phyloP scores from a whole-genome alignment of 2,329 filamentous ascomycete genomes.

The Calonectria fujianensis region DNA sequence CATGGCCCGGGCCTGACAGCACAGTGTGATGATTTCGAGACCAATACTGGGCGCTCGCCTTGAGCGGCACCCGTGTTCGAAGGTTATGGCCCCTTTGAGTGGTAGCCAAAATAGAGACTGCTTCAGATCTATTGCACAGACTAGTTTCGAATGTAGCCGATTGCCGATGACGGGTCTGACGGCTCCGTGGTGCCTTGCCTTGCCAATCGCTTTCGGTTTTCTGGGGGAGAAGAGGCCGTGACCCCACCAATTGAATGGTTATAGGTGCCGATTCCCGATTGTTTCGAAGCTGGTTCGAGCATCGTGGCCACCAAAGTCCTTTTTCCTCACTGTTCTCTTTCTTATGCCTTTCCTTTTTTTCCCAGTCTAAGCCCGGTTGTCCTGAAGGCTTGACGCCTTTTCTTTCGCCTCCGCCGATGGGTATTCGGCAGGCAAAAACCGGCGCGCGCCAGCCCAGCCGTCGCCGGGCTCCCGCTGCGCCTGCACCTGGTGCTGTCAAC shows the following conservation, averaged over 20 bases:
- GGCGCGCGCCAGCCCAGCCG: too few species aligned
- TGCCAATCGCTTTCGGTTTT: conserved; percentile 1
- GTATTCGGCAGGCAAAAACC: background rate
- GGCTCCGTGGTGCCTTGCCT: background rate
- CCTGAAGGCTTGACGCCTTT: background rate
- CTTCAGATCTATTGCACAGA: background rate
- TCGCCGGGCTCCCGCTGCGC: background rate
- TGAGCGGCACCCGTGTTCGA: background rate
- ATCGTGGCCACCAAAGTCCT: background rate
- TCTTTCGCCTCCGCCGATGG: background rate
- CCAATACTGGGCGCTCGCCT: background rate
- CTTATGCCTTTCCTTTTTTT: background rate
- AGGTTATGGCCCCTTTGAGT: background rate
- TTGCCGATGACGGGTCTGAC: conserved; percentile 12
- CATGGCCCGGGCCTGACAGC: background rate
- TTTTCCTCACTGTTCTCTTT: too few species aligned
- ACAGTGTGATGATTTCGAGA: background rate
- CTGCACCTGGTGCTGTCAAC: background rate
- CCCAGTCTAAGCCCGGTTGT: too few species aligned
- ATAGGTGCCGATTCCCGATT: conserved; percentile 2
- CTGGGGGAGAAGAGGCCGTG: background rate
- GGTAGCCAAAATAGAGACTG: background rate
- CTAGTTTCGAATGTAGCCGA: background rate
- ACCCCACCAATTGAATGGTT: background rate
- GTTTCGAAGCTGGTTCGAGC: background rate